Base-by-base conservation (phyloP, 2,329 filamentous ascomycete species). In the Hymenoscyphus linearis region DNA sequence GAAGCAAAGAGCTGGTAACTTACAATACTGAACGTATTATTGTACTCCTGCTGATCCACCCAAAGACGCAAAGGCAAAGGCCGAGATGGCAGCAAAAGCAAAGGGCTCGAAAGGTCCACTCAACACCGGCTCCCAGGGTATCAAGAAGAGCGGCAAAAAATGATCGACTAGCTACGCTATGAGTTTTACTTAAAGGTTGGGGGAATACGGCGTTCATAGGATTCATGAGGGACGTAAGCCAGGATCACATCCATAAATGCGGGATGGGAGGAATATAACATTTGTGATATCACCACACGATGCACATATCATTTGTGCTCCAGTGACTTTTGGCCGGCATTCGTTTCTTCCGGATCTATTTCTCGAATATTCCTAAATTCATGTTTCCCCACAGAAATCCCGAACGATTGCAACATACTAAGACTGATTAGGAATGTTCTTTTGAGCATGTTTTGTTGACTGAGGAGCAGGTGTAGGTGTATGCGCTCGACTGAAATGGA, bases 91-190 rank as follows among this genome's bases (percentile, higher is more conserved):
- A n/a, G 82, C 86, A 64, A 90, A 91, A 79, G 88, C 90, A 53
- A 88, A 89, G 71, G 70, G 69, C 31, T 90, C 90, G 76, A 96
- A 96, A 80, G 93, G 93, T 2, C 93, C 93, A 40, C 75, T 97
- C 74, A 93, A 92, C 79, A 88, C 86, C 35, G 92, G 91, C 36
- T 77, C 82, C 55, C 91, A 96, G 78, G 92, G 91, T 65, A 96
- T 98, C 81, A 97, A 97, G 87, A 97, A 96, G 85, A 95, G 90
- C 65, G 93, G 92, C 77, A 96, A 97, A 89, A 96, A 97, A 87
- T 96, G 60, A 64, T 63, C 56, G 55, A 60, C 44, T 35, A 47
- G 16, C 6, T 22, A 36, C 18, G 22, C 6, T 47, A 50, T n/a
- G 53, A 35, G 9, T 40, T 56, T 37, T 47, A 44, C 52, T 31